phyloP scores from a whole-genome alignment of 164 flowering plant species.

The Kalanchoe fedtschenkoi region DNA sequence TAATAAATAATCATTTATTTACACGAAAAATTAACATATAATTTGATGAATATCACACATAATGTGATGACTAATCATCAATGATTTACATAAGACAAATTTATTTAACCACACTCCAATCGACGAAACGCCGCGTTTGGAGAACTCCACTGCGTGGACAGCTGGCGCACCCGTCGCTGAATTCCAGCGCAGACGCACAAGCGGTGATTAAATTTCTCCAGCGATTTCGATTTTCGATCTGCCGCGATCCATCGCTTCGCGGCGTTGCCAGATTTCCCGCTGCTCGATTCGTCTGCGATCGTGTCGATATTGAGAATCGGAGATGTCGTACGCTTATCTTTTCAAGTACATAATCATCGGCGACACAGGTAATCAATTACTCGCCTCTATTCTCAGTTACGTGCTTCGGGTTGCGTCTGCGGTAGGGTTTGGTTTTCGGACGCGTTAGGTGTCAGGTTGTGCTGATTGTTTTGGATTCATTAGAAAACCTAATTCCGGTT shows the following conservation, averaged over 20 bases:
- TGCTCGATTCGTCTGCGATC: no score
- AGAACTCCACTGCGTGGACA: background rate
- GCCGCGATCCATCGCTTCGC: no score
- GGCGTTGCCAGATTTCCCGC: no score
- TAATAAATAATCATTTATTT: no score
- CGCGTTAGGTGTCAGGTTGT: no score
- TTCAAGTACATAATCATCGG: conserved; percentile 34
- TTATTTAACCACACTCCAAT: background rate
- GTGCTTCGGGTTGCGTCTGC: no score
- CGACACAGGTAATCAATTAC: conserved; percentile 22
- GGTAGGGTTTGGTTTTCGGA: no score
- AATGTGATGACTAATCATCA: no score
- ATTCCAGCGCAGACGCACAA: background rate
- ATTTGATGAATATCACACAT: no score
- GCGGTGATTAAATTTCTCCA: background rate
- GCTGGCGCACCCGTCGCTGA: background rate
- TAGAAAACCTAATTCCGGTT: background rate
- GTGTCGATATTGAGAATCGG: background rate
- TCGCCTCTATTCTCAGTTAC: background rate
- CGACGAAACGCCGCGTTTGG: background rate
- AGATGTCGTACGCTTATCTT: conserved; percentile 33
- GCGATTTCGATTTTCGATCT: background rate
- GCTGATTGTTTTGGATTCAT: background rate
- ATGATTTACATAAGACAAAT: background rate
- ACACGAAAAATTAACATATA: no score